Percentiles rank a stretch among this genome's conserved stretches.
Conservation (phyloP, 768 basidiomycete species). For the Sarcomyxa edulis region DNA sequence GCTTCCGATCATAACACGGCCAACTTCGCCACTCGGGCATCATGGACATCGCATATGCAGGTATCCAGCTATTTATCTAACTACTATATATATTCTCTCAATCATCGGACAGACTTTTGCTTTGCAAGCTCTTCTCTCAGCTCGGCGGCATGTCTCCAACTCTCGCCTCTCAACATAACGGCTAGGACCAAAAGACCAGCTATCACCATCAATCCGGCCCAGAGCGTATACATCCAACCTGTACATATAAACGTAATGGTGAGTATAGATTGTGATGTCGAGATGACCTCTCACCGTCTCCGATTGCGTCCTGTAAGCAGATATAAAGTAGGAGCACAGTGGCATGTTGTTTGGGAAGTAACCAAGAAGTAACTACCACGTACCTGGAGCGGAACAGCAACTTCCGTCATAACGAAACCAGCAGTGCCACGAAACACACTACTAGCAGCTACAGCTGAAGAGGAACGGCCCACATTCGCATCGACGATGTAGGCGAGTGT, state of each 20-base stretch:
- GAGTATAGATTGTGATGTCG: not conserved
- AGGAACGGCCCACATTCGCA: conserved; percentile 75
- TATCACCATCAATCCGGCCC: conserved; percentile 41
- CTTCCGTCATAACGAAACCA: conserved; percentile 66
- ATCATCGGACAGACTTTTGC: not conserved
- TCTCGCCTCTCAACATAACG: conserved; percentile 50
- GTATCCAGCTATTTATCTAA: too few species aligned
- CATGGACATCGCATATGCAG: too few species aligned
- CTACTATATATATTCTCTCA: too few species aligned
- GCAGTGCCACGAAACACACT: conserved; percentile 67
- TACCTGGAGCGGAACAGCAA: conserved; percentile 70
- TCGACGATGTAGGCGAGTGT: conserved; percentile 80
- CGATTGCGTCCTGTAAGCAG: conserved; percentile 47
- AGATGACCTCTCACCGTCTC: conserved; percentile 50
- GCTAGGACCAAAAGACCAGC: conserved; percentile 54
- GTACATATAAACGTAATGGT: conserved; percentile 2
- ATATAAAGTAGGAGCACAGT: not conserved
- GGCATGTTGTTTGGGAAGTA: conserved; percentile 2
- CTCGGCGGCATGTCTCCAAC: conserved; percentile 53
- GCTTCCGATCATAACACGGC: too few species aligned
- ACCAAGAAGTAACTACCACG: too few species aligned
- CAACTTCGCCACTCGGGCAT: too few species aligned
- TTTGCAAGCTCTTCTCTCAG: conserved; percentile 30
- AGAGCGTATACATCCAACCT: conserved; percentile 71
- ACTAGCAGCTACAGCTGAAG: conserved; percentile 71